A percentile compares a stretch with the other conserved stretches of the same genome.
phyloP scores from a whole-genome alignment of 768 basidiomycete genomes.

The Macrolepiota dolichaula region DNA sequence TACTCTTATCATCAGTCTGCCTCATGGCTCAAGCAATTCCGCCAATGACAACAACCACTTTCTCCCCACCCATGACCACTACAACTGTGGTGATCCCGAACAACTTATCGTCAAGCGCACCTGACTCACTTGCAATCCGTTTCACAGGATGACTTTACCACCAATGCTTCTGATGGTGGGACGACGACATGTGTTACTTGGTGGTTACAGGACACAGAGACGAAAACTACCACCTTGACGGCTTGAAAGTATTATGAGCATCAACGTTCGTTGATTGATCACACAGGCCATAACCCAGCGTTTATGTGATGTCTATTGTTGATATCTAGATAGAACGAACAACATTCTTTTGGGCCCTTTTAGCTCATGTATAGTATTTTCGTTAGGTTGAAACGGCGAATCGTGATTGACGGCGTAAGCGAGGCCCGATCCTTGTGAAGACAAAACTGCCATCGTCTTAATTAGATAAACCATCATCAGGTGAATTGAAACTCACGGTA shows the following conservation, averaged over 20 bases:
- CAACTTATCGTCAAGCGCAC: background rate
- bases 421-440: conserved; percentile 21
- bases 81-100: background rate
- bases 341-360: background rate
- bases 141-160: background rate
- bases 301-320: background rate
- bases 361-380: background rate
- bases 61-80: background rate
- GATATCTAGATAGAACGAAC: background rate
- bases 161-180: background rate
- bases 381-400: conserved; percentile 12
- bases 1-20: background rate
- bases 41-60: background rate
- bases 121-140: background rate
- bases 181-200: background rate
- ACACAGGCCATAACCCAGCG: background rate
- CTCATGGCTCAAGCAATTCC: background rate
- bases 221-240: background rate
- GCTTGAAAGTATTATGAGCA: background rate
- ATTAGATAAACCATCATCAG: background rate
- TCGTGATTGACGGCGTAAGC: conserved; percentile 20
- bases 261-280: background rate
- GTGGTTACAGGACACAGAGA: background rate
- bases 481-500: conserved; percentile 40
- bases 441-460: conserved; percentile 16